These are phyloP conservation scores for Colletotrichum tamarilloi DNA, from an alignment of 2,329 filamentous ascomycete species.

Conservation along the genomic window DNA sequence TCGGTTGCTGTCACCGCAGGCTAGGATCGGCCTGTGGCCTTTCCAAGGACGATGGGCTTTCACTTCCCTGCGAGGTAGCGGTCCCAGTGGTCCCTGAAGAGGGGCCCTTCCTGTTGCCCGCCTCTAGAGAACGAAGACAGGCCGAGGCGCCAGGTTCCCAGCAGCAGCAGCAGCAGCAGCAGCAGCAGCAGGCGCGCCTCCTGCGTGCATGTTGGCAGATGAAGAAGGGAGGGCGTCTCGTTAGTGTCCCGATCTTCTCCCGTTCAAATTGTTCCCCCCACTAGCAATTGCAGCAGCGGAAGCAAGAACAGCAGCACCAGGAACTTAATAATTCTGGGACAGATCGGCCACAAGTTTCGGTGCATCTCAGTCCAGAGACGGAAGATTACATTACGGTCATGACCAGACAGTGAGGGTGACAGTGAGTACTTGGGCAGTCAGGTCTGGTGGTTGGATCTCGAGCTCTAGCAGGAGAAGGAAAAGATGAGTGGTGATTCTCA, in stretches of 20 bases:
- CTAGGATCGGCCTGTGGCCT: slow-evolving; percentile 22
- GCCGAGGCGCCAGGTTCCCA: background rate
- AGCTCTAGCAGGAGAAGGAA: background rate
- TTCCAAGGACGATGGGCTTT: background rate
- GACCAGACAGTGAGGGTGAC: background rate
- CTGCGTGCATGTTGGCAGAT: background rate
- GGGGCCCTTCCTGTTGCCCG: slow-evolving; percentile 14
- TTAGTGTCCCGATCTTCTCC: slow-evolving; percentile 4
- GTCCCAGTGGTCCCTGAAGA: slow-evolving; percentile 10
- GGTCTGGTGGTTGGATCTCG: background rate
- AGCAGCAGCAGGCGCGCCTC: background rate
- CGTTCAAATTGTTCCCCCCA: background rate
- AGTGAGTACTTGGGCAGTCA: background rate
- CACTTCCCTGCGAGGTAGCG: slow-evolving; percentile 6
- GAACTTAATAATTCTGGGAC: slow-evolving; percentile 5
- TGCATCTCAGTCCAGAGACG: slow-evolving; percentile 5
- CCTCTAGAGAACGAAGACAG: background rate
- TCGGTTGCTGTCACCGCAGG: slow-evolving; percentile 12
- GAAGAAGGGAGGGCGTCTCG: background rate
- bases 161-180: background rate
- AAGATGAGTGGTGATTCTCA: slow-evolving; percentile 4
- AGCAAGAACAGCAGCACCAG: background rate
- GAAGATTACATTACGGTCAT: background rate
- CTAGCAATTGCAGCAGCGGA: background rate
- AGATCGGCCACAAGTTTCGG: slow-evolving; percentile 34